A percentile compares a stretch with the other conserved stretches of the same genome.
phyloP scores from a whole-genome alignment of 2,329 filamentous ascomycete species.

The Akanthomyces uredinophilus region DNA sequence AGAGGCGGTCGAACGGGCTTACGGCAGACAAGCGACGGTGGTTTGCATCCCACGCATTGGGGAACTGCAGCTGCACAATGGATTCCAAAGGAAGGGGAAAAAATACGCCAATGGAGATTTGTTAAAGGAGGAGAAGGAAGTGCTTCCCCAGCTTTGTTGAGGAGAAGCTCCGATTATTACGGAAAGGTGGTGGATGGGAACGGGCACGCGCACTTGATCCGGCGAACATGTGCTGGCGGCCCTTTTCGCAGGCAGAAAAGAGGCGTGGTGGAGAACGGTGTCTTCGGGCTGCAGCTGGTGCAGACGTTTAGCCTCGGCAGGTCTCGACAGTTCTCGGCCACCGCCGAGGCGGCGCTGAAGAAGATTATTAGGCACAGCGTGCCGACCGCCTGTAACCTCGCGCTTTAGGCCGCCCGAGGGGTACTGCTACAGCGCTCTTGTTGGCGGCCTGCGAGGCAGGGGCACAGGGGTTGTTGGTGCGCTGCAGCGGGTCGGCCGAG shows the following conservation, averaged over 20 bases:
- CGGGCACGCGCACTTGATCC: conserved; percentile 8
- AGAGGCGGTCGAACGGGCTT: neutral
- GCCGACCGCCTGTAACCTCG: neutral
- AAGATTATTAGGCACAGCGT: neutral
- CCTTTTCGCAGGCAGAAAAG: neutral
- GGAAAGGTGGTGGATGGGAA: conserved; percentile 1
- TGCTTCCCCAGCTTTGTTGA: conserved; percentile 11
- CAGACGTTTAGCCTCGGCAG: conserved; percentile 21
- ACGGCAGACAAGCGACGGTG: neutral
- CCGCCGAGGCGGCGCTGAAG: neutral
- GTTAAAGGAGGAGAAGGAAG: neutral
- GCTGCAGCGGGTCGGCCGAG: no score
- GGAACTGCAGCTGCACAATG: neutral
- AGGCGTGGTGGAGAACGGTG: conserved; percentile 8
- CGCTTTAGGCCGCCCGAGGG: neutral
- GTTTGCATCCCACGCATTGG: conserved; percentile 8
- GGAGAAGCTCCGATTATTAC: conserved; percentile 10
- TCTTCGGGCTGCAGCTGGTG: conserved; percentile 15
- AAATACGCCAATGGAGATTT: neutral
- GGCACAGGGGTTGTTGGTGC: neutral
- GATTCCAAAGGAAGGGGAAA: neutral
- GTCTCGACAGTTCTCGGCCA: conserved; percentile 1
- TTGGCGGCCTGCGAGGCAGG: neutral
- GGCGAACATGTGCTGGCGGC: conserved; percentile 14
- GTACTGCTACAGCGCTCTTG: neutral